Base-by-base conservation (phyloP, 192 early-diverging fungal species). In the Backusella tuberculispora region DNA sequence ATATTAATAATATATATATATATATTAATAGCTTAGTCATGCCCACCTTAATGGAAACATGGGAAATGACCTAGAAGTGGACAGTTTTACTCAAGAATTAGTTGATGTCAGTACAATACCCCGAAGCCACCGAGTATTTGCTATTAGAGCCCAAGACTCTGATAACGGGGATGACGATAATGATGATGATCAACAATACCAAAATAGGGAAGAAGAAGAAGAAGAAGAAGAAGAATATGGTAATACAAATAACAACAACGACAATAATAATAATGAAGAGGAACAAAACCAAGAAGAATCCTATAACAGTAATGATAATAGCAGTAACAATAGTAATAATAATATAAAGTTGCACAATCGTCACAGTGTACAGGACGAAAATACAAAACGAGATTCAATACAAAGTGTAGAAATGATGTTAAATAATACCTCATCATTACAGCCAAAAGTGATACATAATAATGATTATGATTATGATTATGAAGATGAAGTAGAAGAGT, bases 81-180 rank as follows among this genome's bases (percentile, higher is more conserved):
- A 60, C 10, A 26, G 10, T 12, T 60, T 60, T 26, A 60, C 53
- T 12, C 53, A 26, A 13, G 53, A 60, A 24, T 60, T 60, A 24
- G 24, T 60, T 26, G 53, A 60, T 60, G 53, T 60, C 53, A 60
- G 53, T n/a, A 60, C 53, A 24, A 60, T 60, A 60, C 53, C 53
- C 9, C 19, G 4, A 24, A 26, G 53, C 4, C 53, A 60, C 26
- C 53, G 53, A 60, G 12, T 60, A 26, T 60, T 60, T 60, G 53
- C 53, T 26, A 60, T 60, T 26, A 60, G 53, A 60, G 7, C 53
- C 21, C 53, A 60, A 26, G 19, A 60, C 53, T 60, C 53, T 9
- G 53, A 60, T 8, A 60, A 60, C 21, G 53, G 24, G 24, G 53
- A 60, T 0, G 53, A 21, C 13, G 10, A 43, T 10, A 43, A 43